Percentiles rank a stretch among this genome's conserved stretches.
Conservation (phyloP, 176 grass and related monocot genomes). For the Otatea glauca region DNA sequence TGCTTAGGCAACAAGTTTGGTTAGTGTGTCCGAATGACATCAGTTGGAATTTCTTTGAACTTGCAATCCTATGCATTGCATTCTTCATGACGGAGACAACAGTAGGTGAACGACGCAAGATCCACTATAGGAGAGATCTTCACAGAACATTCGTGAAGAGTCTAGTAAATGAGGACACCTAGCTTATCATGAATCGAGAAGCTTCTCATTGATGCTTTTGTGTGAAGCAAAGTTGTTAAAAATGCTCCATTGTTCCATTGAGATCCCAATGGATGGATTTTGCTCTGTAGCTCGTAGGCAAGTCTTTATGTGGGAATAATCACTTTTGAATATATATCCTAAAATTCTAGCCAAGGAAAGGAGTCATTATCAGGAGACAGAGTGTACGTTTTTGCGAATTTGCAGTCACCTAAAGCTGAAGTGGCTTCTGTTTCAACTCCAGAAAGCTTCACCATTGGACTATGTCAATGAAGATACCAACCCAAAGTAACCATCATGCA, state of each 20-base stretch:
- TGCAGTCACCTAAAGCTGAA: not conserved
- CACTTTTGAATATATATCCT: slow-evolving; percentile 13
- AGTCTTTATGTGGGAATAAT: not conserved
- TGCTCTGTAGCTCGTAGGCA: slow-evolving; percentile 16
- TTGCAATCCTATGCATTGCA: slow-evolving; percentile 9
- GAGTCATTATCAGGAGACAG: not conserved
- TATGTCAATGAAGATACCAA: slow-evolving; percentile 15
- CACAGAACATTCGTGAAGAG: slow-evolving; percentile 39
- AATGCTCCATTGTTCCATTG: slow-evolving; percentile 9
- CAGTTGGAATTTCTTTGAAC: slow-evolving; percentile 3
- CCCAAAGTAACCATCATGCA: slow-evolving; percentile 14
- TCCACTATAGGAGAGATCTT: not conserved
- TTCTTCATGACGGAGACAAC: slow-evolving; percentile 25
- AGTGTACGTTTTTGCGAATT: slow-evolving; percentile 15
- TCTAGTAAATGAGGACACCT: slow-evolving; percentile 29
- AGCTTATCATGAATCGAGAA: slow-evolving; percentile 7
- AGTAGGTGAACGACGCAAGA: slow-evolving; percentile 20
- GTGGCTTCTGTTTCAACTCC: slow-evolving; percentile 15
- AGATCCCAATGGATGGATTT: slow-evolving; percentile 14
- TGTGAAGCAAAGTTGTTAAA: slow-evolving; percentile 17
- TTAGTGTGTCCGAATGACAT: not conserved
- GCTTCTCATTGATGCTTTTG: slow-evolving; percentile 35
- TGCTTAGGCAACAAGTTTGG: slow-evolving; percentile 24
- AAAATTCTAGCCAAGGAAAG: slow-evolving; percentile 7
- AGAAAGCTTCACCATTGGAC: slow-evolving; percentile 27